Conservation (phyloP, 805 yeast species). For the Hanseniaspora singularis region DNA sequence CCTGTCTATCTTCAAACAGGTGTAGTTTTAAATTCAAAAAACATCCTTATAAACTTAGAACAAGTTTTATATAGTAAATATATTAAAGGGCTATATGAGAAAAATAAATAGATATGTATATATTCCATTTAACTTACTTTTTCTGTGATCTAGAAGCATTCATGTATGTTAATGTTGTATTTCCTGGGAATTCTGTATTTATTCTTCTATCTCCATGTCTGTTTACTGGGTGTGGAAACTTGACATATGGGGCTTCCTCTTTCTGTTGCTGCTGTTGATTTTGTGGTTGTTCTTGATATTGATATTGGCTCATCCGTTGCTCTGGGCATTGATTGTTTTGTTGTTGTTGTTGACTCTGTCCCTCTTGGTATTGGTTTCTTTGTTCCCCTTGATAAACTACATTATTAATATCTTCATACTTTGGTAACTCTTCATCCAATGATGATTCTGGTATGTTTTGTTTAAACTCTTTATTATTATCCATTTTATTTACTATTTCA, state of each 20-base stretch:
- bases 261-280: background rate
- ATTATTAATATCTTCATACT: too few relatives aligned
- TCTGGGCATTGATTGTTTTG: too few relatives aligned
- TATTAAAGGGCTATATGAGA: too few relatives aligned
- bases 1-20: constrained; percentile 80
- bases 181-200: constrained; percentile 7
- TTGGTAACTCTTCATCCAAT: too few relatives aligned
- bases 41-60: constrained; percentile 24
- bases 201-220: background rate
- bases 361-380: too few relatives aligned
- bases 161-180: constrained; percentile 8
- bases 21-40: constrained; percentile 33
- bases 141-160: background rate
- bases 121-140: background rate
- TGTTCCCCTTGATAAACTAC: too few relatives aligned
- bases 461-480: too few relatives aligned
- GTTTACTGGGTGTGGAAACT: constrained; percentile 11
- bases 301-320: too few relatives aligned
- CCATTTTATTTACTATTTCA: too few relatives aligned
- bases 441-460: too few relatives aligned
- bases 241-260: constrained; percentile 1
- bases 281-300: too few relatives aligned
- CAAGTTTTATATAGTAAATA: constrained; percentile 2
- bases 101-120: background rate
- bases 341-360: too few relatives aligned